phyloP scores from a whole-genome alignment of 495 filamentous ascomycete species.

The Haplographium delicatum region DNA sequence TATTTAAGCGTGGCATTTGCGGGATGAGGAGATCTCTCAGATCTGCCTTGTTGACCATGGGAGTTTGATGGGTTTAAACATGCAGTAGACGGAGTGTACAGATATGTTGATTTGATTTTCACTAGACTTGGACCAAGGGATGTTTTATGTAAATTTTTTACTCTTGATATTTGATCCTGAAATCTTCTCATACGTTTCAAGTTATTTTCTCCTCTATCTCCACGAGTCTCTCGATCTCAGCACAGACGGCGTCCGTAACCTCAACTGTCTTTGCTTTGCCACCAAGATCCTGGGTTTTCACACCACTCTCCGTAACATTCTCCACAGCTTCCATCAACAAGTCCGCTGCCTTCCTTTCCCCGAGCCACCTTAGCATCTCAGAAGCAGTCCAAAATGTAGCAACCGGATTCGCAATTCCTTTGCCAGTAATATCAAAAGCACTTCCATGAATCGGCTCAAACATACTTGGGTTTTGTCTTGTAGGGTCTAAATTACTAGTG shows the following conservation, averaged over 20 bases:
- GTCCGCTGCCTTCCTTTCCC: slow-evolving; percentile 48
- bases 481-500: slow-evolving; percentile 64
- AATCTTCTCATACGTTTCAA: no score
- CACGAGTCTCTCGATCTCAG: slow-evolving; percentile 50
- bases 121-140: no score
- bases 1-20: slow-evolving; percentile 19
- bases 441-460: slow-evolving; percentile 85
- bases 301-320: slow-evolving; percentile 51
- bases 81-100: no score
- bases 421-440: slow-evolving; percentile 64
- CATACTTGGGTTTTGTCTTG: slow-evolving; percentile 60
- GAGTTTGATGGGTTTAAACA: slow-evolving; percentile 1
- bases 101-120: no score
- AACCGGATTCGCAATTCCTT: slow-evolving; percentile 66
- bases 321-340: slow-evolving; percentile 54
- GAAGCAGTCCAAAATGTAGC: slow-evolving; percentile 64
- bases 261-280: slow-evolving; percentile 49
- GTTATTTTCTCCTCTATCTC: no score
- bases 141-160: no score
- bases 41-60: neutral
- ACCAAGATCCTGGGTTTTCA: slow-evolving; percentile 55
- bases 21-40: neutral
- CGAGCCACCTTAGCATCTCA: slow-evolving; percentile 65
- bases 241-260: slow-evolving; percentile 58
- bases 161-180: no score